These are phyloP conservation scores for Podaxis carcinomalis DNA, from an alignment of 768 basidiomycete genomes.

Conservation along the genomic window DNA sequence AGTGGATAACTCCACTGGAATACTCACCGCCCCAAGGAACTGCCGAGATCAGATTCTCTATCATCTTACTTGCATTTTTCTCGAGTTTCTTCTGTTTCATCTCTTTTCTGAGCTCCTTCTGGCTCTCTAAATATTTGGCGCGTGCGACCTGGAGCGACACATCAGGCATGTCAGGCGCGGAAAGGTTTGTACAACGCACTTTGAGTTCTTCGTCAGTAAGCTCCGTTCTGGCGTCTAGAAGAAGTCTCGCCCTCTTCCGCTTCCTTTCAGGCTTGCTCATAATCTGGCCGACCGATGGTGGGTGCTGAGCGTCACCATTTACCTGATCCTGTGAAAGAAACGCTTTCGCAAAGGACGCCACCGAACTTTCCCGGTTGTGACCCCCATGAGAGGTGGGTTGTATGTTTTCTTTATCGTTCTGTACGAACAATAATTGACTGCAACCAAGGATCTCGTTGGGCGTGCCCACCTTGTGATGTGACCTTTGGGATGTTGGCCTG, in stretches of 20 bases:
- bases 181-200: constrained; percentile 28
- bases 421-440: neutral
- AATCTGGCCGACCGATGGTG: constrained; percentile 27
- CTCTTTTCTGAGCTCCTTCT: constrained; percentile 48
- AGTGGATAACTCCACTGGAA: neutral
- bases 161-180: neutral
- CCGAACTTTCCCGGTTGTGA: constrained; percentile 18
- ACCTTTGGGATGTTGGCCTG: neutral
- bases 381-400: neutral
- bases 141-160: constrained; percentile 46
- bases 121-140: constrained; percentile 61
- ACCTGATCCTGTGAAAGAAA: constrained; percentile 36
- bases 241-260: constrained; percentile 48
- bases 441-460: neutral
- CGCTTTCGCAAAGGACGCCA: constrained; percentile 34
- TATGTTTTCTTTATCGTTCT: neutral
- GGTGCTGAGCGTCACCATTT: constrained; percentile 15
- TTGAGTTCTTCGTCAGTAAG: constrained; percentile 80
- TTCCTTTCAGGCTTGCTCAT: constrained; percentile 20
- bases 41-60: constrained; percentile 66
- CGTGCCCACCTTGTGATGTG: neutral
- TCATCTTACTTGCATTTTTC: constrained; percentile 46
- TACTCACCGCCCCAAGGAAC: constrained; percentile 59
- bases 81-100: constrained; percentile 49
- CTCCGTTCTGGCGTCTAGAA: constrained; percentile 73